These are phyloP conservation scores for Magnolia kwangsiensis DNA, from an alignment of 164 flowering plant genomes.

Conservation along the genomic window DNA sequence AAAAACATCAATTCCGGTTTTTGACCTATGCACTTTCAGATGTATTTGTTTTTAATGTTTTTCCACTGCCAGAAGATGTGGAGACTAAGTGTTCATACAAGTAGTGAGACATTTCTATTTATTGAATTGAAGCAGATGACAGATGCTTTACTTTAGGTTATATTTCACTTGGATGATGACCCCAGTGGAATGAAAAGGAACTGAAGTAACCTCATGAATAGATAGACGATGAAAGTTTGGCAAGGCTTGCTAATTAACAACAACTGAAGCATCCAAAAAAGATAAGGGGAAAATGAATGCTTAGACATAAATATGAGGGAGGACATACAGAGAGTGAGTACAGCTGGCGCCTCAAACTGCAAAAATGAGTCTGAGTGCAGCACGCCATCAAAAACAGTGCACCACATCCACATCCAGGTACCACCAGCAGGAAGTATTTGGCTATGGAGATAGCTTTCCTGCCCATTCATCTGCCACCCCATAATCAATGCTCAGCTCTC, in stretches of 20 bases:
- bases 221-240: too few relatives aligned
- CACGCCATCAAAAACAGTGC: slow-evolving; percentile 16
- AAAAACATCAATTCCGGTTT: too few relatives aligned
- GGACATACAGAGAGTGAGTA: not conserved
- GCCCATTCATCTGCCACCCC: slow-evolving; percentile 66
- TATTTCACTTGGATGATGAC: too few relatives aligned
- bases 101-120: too few relatives aligned
- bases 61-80: too few relatives aligned
- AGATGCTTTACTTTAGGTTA: too few relatives aligned
- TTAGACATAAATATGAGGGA: not conserved
- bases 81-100: too few relatives aligned
- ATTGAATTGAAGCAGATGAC: too few relatives aligned
- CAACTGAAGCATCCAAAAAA: not conserved
- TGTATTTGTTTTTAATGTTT: too few relatives aligned
- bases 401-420: slow-evolving; percentile 14
- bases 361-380: slow-evolving; percentile 8
- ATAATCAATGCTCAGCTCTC: slow-evolving; percentile 88
- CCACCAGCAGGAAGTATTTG: slow-evolving; percentile 17
- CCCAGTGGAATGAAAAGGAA: too few relatives aligned
- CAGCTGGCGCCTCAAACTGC: not conserved
- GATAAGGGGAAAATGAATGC: not conserved
- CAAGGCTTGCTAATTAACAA: not conserved
- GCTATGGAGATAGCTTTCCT: slow-evolving; percentile 62
- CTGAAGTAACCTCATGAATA: too few relatives aligned
- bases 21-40: too few relatives aligned